Conservation (phyloP, 2,329 filamentous ascomycete genomes). For the Scopulariopsis brevicaulis region DNA sequence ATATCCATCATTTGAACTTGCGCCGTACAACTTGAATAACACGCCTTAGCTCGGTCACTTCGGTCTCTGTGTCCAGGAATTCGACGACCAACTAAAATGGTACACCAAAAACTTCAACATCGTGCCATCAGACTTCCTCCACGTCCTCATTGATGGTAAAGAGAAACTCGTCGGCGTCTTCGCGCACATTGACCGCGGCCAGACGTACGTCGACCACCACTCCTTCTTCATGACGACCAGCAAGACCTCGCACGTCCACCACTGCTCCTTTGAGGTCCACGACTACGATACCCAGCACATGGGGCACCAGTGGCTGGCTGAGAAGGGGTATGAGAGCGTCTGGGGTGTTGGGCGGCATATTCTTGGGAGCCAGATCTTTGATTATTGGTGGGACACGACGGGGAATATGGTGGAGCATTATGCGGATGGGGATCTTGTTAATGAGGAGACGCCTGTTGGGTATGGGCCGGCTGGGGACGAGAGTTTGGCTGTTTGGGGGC, state of each 20-base stretch:
- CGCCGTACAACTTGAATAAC: not conserved
- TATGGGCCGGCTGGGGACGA: not conserved
- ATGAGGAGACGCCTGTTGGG: conserved; percentile 18
- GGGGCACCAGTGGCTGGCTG: conserved; percentile 56
- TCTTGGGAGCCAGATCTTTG: conserved; percentile 58
- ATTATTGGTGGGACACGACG: conserved; percentile 37
- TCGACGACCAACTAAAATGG: conserved; percentile 33
- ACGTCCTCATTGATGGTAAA: conserved; percentile 9
- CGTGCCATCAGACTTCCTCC: conserved; percentile 30
- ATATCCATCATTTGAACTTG: not conserved
- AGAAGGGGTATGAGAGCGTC: conserved; percentile 50
- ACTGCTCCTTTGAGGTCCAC: conserved; percentile 60
- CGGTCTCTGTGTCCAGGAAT: conserved; percentile 40
- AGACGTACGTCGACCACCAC: conserved; percentile 36
- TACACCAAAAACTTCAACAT: conserved; percentile 39
- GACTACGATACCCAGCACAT: conserved; percentile 61
- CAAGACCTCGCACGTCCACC: conserved; percentile 45
- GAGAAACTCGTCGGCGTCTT: conserved; percentile 30
- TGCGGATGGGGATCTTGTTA: conserved; percentile 57
- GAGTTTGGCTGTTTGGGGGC: not conserved
- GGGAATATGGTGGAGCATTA: conserved; percentile 60
- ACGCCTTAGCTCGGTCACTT: conserved; percentile 32
- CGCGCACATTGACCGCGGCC: conserved; percentile 30
- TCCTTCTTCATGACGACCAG: conserved; percentile 38
- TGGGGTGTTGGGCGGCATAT: conserved; percentile 65